A percentile compares a stretch with the other conserved stretches of the same genome.
Evolutionary conservation across 2,329 filamentous ascomycete genomes (phyloP).

Genomic region (Calonectria pteridis): DNA sequence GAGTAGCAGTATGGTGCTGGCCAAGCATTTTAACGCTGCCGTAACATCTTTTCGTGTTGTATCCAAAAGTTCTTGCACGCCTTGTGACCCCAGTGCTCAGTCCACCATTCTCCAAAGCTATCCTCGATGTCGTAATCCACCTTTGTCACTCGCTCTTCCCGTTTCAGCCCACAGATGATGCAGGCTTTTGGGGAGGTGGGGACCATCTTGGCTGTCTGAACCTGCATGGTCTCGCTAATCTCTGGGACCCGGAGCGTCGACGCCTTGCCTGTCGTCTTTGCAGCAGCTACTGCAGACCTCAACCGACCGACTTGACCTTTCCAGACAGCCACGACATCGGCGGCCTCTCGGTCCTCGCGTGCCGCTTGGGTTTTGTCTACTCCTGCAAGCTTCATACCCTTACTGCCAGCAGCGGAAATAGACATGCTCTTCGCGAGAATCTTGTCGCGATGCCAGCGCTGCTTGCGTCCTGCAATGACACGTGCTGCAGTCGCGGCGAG

Average conservation of each 20-base stretch:
- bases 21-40: constrained; percentile 67
- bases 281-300: constrained; percentile 77
- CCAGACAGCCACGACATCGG: constrained; percentile 83
- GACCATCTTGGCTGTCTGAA: constrained; percentile 79
- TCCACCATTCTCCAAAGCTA: constrained; percentile 97
- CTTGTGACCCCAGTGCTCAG: constrained; percentile 86
- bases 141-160: constrained; percentile 84
- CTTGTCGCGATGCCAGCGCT: constrained; percentile 91
- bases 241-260: constrained; percentile 72
- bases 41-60: constrained; percentile 77
- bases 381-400: constrained; percentile 91
- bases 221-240: constrained; percentile 75
- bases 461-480: constrained; percentile 85
- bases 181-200: constrained; percentile 81
- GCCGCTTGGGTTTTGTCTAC: constrained; percentile 86
- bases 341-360: constrained; percentile 86
- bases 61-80: constrained; percentile 90
- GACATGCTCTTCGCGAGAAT: constrained; percentile 89
- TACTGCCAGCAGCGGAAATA: constrained; percentile 81
- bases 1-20: no score
- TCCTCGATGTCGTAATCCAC: constrained; percentile 85
- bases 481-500: constrained; percentile 79
- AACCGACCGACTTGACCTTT: constrained; percentile 80
- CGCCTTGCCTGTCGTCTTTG: constrained; percentile 69
- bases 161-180: constrained; percentile 86